Percentiles rank a stretch among this genome's conserved stretches.
Conservation (phyloP, 257 asterid species). For the Solanum sitiens region DNA sequence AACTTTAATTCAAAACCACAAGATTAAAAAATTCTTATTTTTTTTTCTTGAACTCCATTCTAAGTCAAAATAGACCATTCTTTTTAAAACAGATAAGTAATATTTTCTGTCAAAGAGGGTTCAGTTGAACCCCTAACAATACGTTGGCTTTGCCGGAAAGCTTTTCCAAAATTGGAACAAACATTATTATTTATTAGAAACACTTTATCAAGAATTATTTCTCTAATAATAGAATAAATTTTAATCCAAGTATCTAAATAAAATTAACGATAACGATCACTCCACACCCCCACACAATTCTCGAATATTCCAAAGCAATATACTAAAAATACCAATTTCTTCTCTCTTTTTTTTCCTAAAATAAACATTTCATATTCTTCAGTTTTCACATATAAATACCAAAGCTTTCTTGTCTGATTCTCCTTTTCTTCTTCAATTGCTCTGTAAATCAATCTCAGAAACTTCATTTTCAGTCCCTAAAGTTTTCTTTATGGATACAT, state of each 20-base stretch:
- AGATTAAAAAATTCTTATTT: no score
- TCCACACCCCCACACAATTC: neutral
- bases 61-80: no score
- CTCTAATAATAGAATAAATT: no score
- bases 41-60: no score
- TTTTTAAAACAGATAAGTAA: no score
- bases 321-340: neutral
- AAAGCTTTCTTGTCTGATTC: neutral
- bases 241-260: neutral
- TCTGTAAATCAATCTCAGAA: neutral
- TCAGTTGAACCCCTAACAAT: neutral
- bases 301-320: slow-evolving; percentile 24
- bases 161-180: neutral
- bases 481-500: slow-evolving; percentile 28
- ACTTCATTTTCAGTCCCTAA: neutral
- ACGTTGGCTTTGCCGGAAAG: neutral
- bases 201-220: neutral
- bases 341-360: neutral
- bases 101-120: no score
- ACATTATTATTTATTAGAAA: no score
- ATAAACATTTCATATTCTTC: neutral
- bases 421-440: neutral
- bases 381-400: neutral
- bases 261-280: no score
- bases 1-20: no score